phyloP scores from a whole-genome alignment of 495 filamentous ascomycete species.

The Tuber magnatum region DNA sequence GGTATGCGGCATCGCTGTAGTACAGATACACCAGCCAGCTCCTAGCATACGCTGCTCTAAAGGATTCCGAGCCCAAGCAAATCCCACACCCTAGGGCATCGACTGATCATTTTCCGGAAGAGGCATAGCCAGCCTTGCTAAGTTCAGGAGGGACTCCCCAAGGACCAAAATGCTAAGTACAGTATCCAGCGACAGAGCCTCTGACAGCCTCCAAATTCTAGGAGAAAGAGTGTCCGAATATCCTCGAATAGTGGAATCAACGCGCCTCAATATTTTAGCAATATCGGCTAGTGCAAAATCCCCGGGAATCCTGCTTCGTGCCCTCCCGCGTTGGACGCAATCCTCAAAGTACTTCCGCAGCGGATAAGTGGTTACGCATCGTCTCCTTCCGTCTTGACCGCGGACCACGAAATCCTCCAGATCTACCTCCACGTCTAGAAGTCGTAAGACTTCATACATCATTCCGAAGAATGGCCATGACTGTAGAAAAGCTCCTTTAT shows the following conservation, averaged over 20 bases:
- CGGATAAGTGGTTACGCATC: conserved; percentile 4
- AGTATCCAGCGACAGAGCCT: conserved; percentile 8
- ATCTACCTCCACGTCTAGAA: not conserved
- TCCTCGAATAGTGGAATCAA: not conserved
- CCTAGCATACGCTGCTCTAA: conserved; percentile 10
- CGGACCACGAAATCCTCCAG: conserved; percentile 2
- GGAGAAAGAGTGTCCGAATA: conserved; percentile 6
- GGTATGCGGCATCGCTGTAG: conserved; percentile 8
- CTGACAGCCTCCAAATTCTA: not conserved
- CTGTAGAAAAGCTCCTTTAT: conserved; percentile 15
- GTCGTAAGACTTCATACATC: conserved; percentile 2
- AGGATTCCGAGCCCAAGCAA: conserved; percentile 11
- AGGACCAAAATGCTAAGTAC: conserved; percentile 14
- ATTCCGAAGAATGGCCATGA: conserved; percentile 20
- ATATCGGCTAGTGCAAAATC: not conserved
- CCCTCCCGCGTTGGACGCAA: not conserved
- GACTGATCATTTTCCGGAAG: not conserved
- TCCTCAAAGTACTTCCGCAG: conserved; percentile 1
- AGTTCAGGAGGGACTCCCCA: conserved; percentile 9
- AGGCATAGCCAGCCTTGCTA: not conserved
- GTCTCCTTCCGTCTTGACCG: not conserved
- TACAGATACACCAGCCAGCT: conserved; percentile 13
- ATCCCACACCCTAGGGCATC: not conserved
- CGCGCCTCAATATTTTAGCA: conserved; percentile 8
- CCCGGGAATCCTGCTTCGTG: not conserved